phyloP scores from a whole-genome alignment of 192 early-diverging fungal species.

The Pecoramyces ruminantium region DNA sequence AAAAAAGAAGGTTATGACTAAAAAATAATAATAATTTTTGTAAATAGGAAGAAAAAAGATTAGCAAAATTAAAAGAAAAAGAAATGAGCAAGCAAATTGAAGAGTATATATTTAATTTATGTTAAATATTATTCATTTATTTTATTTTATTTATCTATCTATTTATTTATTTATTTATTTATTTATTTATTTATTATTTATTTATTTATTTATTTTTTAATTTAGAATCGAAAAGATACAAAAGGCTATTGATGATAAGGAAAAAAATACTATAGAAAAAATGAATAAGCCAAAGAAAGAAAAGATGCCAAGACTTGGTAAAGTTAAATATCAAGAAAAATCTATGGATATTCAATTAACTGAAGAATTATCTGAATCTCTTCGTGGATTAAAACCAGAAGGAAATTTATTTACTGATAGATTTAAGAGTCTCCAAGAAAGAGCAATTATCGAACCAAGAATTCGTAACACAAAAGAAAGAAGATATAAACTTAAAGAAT shows the following conservation, averaged over 20 bases:
- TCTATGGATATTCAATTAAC: constrained; percentile 21
- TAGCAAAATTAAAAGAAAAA: not conserved
- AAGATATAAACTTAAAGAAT: not conserved
- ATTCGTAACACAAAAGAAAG: not conserved
- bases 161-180: no score
- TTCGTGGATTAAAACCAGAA: constrained; percentile 34
- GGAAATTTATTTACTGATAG: constrained; percentile 25
- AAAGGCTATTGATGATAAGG: not conserved
- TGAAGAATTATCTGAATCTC: constrained; percentile 31
- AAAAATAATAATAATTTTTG: no score
- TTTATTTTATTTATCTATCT: no score
- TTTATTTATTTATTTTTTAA: no score
- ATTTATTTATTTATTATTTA: no score
- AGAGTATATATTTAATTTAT: no score
- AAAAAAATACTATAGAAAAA: not conserved
- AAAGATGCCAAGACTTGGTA: constrained; percentile 4
- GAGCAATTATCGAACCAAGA: not conserved
- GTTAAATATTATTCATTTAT: no score
- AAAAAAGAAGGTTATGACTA: no score
- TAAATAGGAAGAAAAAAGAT: not conserved
- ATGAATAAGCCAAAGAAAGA: not conserved
- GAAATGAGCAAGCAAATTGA: not conserved
- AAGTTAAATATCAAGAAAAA: constrained; percentile 8
- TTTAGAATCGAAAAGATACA: not conserved
- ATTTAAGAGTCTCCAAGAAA: not conserved